Evolutionary conservation across 805 yeast genomes (phyloP), one percentile per base, ranked within the genome.

Genomic region (Maudiozyma turicensis): DNA sequence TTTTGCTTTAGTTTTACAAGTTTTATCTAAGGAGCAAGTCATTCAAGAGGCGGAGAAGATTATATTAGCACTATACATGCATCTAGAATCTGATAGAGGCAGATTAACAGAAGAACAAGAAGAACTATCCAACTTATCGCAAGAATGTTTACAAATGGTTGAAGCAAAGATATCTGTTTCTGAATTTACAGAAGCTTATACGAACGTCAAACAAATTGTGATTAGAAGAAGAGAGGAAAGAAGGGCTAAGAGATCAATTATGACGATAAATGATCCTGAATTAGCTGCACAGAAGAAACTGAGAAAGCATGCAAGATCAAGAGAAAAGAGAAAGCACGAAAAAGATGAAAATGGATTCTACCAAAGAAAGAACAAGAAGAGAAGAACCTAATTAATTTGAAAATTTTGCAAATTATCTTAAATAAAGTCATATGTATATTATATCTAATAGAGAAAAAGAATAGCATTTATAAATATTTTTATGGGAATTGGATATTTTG

Each of bases 211-310:
- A 61, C 78, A 75, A 54, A 58, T 59, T 14, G 82, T 90, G 28
- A 68, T 66, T 31, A 70, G 71, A 35, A 78, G 87, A 64, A 77
- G 97, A 59, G 75, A 76, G 50, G 95, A 87, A 45, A 79, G 97
- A 66, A 80, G 75, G 61, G 76, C 85, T 0, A 83, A 82, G 60
- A 74, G 89, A 50, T 84, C 95, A 0, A 82, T 84, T 50, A 68
- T 87, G 61, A 84, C 88, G 3, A 73, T 90, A 9, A 76, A 74
- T 20, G 85, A 84, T 4, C 98, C 98, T 0, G 95, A 84, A 13
- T 67, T 77, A 40, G 82, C 87, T n/a, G 93, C 96, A 1, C 77
- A 75, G 55, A 78, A 86, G 65, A 86, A 84, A 68, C 60, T 86
- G 59, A 82, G 74, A 67, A 86, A 85, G 64, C 95, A 90, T 68